Percentiles rank a stretch among this genome's conserved stretches.
These are phyloP conservation scores for Metarhizium anisopliae DNA, from an alignment of 2,329 filamentous ascomycete genomes.

Conservation along the genomic window DNA sequence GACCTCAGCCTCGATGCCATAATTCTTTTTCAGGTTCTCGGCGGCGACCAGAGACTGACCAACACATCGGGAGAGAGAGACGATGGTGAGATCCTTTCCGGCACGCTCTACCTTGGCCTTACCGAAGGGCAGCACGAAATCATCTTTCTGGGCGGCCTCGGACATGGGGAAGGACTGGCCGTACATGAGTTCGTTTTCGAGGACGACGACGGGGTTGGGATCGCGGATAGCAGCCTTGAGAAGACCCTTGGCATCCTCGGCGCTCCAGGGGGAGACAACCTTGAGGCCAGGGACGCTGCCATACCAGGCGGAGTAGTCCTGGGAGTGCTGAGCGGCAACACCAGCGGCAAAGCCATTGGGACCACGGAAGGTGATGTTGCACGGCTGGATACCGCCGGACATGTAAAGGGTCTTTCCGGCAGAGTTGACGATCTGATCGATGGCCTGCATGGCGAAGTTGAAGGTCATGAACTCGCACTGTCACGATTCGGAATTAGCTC, in stretches of 20 bases:
- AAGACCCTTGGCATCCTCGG: conserved; percentile 96
- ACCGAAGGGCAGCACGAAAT: conserved; percentile 95
- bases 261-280: conserved; percentile 91
- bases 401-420: conserved; percentile 99
- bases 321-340: conserved; percentile 95
- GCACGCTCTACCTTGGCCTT: conserved; percentile 98
- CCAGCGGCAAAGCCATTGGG: conserved; percentile 96
- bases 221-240: conserved; percentile 97
- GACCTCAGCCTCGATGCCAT: conserved; percentile 91
- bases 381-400: conserved; percentile 98
- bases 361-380: conserved; percentile 98
- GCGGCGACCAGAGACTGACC: conserved; percentile 85
- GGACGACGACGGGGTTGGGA: conserved; percentile 89
- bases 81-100: conserved; percentile 93
- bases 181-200: conserved; percentile 88
- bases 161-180: conserved; percentile 95
- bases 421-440: conserved; percentile 99
- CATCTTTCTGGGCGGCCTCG: conserved; percentile 87
- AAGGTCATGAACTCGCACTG: conserved; percentile 99
- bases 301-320: conserved; percentile 99
- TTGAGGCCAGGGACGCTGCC: conserved; percentile 96
- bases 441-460: conserved; percentile 99
- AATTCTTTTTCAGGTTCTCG: conserved; percentile 88
- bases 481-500: not conserved
- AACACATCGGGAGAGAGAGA: conserved; percentile 89